Base-by-base conservation (phyloP, 164 flowering plant genomes). In the Umbellularia californica region DNA sequence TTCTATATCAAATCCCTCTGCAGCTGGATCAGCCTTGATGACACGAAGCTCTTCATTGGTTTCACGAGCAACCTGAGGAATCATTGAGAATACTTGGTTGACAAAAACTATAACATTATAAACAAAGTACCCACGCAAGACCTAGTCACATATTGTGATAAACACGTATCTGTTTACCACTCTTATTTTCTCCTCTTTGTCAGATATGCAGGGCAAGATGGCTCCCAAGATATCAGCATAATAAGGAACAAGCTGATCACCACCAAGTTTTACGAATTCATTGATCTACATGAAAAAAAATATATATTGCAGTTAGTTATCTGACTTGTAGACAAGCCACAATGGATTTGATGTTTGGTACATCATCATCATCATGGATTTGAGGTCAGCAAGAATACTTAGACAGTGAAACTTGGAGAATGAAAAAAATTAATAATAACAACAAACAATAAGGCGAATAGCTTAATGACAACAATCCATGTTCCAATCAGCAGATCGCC, bases 201-300 rank as follows among this genome's bases (percentile, higher is more conserved):
- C 99, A 74, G 99, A 88, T 79, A 95, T 90, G 83, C 96, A 90
- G 55, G 99, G 99, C 80, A 95, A 82, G 76, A 95, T 88, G 66
- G 98, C 98, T 58, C 99, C 98, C 73, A 95, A 72, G 74, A 95
- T 95, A 78, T 90, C 94, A 82, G 94, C 92, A 84, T 90, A 93
- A 81, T 93, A 88, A 28, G 92, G 95, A 83, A 93, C 91, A 79
- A 95, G 98, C 81, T 93, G 99, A 76, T 92, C 97, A 27, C 98
- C 96, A 67, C 99, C 99, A 79, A 95, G 97, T 82, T 90, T 95
- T 65, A 95, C 96, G 84, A 95, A 93, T 85, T 95, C 99, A 81
- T 90, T 89, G 73, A 95, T 95, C 99, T 95, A 89, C 77, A 85
- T 7, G 33, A 69, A 27, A 71, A 41, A 58, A 17, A 71, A 50